phyloP scores from a whole-genome alignment of 306 rosid species.

The Castanospermum australe region DNA sequence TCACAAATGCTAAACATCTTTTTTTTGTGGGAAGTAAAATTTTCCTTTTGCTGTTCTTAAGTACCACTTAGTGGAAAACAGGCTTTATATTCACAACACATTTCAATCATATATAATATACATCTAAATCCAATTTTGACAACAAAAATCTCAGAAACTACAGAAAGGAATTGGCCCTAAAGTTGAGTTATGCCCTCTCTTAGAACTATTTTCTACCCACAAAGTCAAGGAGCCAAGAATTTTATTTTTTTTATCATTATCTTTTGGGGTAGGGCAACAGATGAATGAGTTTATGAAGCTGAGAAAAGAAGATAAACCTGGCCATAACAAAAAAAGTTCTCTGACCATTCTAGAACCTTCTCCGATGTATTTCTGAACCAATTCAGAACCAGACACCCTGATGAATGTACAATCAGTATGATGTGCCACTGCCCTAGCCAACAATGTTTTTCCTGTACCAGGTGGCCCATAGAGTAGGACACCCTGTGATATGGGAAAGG shows the following conservation, averaged over 20 bases:
- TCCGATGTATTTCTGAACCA: conserved; percentile 98
- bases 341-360: conserved; percentile 99
- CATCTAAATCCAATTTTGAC: neutral
- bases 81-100: too few species aligned
- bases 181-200: neutral
- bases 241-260: neutral
- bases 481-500: conserved; percentile 51
- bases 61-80: too few species aligned
- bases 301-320: conserved; percentile 60
- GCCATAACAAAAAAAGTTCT: conserved; percentile 99
- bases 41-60: too few species aligned
- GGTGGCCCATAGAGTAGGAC: conserved; percentile 97
- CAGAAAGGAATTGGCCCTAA: neutral
- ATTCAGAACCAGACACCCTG: conserved; percentile 98
- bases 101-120: too few species aligned
- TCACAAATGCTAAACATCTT: neutral
- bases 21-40: too few species aligned
- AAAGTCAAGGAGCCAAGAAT: neutral
- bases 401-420: conserved; percentile 98
- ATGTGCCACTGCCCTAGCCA: conserved; percentile 99
- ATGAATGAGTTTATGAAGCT: neutral
- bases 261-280: neutral
- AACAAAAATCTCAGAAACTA: neutral
- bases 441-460: conserved; percentile 93
- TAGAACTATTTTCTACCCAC: neutral